A percentile compares a stretch with the other conserved stretches of the same genome.
Conservation (phyloP, 176 grass and related monocot genomes). For the Phoenix dactylifera region DNA sequence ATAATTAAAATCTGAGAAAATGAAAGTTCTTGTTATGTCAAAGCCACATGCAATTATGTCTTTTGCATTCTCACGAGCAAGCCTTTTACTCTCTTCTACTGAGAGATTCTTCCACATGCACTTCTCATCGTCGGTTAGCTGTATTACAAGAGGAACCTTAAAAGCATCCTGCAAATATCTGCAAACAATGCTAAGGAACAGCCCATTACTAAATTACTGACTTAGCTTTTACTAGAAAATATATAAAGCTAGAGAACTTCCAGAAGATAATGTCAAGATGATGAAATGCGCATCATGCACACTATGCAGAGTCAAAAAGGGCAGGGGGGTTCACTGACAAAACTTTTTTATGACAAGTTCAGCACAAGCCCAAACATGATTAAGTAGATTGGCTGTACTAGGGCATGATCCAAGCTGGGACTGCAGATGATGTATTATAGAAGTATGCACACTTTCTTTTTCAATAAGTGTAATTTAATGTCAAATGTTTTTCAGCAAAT, state of each 20-base stretch:
- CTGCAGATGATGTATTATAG: too few species aligned
- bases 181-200: slow-evolving; percentile 3
- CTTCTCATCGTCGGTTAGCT: slow-evolving; percentile 92
- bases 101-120: slow-evolving; percentile 80
- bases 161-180: slow-evolving; percentile 96
- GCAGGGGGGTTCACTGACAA: too few species aligned
- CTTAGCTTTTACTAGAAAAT: background rate
- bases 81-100: slow-evolving; percentile 68
- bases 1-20: slow-evolving; percentile 78
- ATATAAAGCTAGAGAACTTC: background rate
- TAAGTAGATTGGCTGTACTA: too few species aligned
- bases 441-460: too few species aligned
- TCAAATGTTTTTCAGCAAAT: too few species aligned
- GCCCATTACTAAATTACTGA: background rate
- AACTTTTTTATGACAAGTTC: too few species aligned
- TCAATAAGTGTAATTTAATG: too few species aligned
- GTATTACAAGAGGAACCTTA: slow-evolving; percentile 91
- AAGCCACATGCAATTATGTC: slow-evolving; percentile 97
- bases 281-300: too few species aligned
- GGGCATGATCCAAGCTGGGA: too few species aligned
- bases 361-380: too few species aligned
- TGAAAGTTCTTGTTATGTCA: slow-evolving; percentile 80
- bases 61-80: slow-evolving; percentile 91
- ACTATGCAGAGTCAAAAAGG: too few species aligned
- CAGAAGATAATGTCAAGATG: too few species aligned